Evolutionary conservation across 139 green algal species (phyloP).

Genomic region (Eudorina sp.): DNA sequence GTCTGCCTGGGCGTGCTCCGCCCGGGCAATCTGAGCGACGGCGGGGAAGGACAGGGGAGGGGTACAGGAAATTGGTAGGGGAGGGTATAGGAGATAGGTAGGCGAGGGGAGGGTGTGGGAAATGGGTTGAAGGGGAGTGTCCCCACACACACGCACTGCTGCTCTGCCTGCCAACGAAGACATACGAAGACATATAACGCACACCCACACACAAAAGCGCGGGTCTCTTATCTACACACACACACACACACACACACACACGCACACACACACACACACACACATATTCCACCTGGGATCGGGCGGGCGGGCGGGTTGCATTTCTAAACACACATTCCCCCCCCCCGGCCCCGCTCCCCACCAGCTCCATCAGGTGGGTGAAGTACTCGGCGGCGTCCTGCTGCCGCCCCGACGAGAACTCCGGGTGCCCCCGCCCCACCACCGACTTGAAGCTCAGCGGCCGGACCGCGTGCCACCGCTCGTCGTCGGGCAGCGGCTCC

Average conservation of each 20-base stretch:
- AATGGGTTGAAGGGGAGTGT: too few species aligned
- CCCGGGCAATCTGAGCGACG: constrained; percentile 56
- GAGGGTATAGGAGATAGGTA: neutral
- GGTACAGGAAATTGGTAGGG: neutral
- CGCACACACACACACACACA: too few species aligned
- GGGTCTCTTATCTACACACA: too few species aligned
- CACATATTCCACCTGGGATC: too few species aligned
- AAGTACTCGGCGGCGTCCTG: constrained; percentile 97
- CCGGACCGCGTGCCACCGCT: constrained; percentile 67
- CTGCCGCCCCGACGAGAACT: constrained; percentile 85
- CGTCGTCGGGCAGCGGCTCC: constrained; percentile 39
- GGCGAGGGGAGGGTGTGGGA: neutral
- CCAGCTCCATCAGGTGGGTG: constrained; percentile 88
- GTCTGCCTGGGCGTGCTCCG: constrained; percentile 52
- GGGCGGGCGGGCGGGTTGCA: too few species aligned
- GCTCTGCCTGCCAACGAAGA: too few species aligned
- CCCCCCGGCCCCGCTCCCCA: neutral
- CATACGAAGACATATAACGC: too few species aligned
- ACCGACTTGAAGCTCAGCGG: constrained; percentile 90
- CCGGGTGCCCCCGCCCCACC: constrained; percentile 87
- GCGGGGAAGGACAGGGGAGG: neutral
- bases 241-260: too few species aligned
- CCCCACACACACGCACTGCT: too few species aligned
- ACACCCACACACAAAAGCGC: too few species aligned
- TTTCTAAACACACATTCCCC: too few species aligned